phyloP scores from a whole-genome alignment of 768 basidiomycete genomes.

The Gyrodon lividus region DNA sequence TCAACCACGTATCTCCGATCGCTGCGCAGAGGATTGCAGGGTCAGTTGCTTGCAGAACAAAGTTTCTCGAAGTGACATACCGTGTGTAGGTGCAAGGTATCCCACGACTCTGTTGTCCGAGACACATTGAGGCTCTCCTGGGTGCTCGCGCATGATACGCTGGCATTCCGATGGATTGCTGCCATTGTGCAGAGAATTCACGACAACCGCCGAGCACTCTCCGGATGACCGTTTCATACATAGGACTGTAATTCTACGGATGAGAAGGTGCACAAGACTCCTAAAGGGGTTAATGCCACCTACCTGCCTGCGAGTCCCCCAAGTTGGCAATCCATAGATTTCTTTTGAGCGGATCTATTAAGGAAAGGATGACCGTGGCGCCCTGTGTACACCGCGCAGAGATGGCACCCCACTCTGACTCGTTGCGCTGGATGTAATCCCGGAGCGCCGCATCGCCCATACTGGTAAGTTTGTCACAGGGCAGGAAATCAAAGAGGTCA shows the following conservation, averaged over 20 bases:
- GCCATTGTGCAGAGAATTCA: constrained; percentile 33
- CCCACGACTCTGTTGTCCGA: constrained; percentile 35
- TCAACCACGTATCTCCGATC: constrained; percentile 37
- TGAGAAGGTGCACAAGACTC: constrained; percentile 2
- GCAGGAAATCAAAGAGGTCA: constrained; percentile 45
- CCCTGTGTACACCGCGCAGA: constrained; percentile 35
- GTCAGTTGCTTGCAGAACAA: constrained; percentile 11
- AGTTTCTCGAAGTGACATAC: constrained; percentile 18
- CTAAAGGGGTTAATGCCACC: neutral
- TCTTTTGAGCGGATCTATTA: constrained; percentile 27
- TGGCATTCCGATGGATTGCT: constrained; percentile 26
- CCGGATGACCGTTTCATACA: constrained; percentile 17
- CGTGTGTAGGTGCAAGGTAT: constrained; percentile 39
- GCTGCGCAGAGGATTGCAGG: constrained; percentile 20
- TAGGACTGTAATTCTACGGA: constrained; percentile 15
- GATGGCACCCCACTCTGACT: constrained; percentile 36
- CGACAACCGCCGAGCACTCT: constrained; percentile 17
- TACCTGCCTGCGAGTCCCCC: constrained; percentile 37
- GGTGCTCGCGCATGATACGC: constrained; percentile 31
- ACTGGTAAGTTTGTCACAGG: constrained; percentile 33
- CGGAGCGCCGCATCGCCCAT: constrained; percentile 41
- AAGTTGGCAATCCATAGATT: constrained; percentile 36
- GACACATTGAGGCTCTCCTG: constrained; percentile 31
- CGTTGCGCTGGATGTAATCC: constrained; percentile 37
- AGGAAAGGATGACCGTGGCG: constrained; percentile 32